A percentile compares a stretch with the other conserved stretches of the same genome.
These are phyloP conservation scores for Drosera capensis DNA, from an alignment of 148 eudicot genomes.

Conservation along the genomic window DNA sequence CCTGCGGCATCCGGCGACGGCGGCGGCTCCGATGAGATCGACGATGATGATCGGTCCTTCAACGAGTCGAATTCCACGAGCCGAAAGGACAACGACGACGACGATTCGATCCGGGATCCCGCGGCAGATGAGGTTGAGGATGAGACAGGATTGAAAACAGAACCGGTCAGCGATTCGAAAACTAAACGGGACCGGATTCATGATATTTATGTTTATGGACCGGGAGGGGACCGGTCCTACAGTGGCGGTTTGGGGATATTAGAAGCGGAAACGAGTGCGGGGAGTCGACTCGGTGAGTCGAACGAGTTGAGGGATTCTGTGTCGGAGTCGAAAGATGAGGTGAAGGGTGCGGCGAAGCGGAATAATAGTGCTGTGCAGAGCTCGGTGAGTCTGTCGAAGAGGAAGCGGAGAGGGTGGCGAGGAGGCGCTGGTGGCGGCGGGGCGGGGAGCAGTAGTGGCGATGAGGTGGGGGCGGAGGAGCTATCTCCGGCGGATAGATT, in stretches of 20 bases:
- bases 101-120: slow-evolving; percentile 8
- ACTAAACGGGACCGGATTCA: slow-evolving; percentile 7
- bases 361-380: slow-evolving; percentile 46
- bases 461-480: slow-evolving; percentile 18
- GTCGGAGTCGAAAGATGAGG: slow-evolving; percentile 30
- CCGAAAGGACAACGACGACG: slow-evolving; percentile 6
- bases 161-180: not conserved
- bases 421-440: slow-evolving; percentile 14
- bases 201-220: not conserved
- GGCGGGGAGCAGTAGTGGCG: slow-evolving; percentile 11
- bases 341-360: slow-evolving; percentile 7
- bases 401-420: slow-evolving; percentile 15
- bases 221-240: not conserved
- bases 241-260: slow-evolving; percentile 1
- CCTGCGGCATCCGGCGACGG: slow-evolving; percentile 9
- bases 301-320: slow-evolving; percentile 26
- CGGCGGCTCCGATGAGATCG: slow-evolving; percentile 9
- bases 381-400: slow-evolving; percentile 36
- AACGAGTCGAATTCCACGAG: slow-evolving; percentile 22
- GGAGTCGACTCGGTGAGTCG: slow-evolving; percentile 17
- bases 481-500: slow-evolving; percentile 14
- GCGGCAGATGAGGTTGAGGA: not conserved
- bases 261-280: not conserved
- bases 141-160: not conserved
- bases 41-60: slow-evolving; percentile 12